Base-by-base conservation (phyloP, 257 asterid genomes). In the Misopates orontium region DNA sequence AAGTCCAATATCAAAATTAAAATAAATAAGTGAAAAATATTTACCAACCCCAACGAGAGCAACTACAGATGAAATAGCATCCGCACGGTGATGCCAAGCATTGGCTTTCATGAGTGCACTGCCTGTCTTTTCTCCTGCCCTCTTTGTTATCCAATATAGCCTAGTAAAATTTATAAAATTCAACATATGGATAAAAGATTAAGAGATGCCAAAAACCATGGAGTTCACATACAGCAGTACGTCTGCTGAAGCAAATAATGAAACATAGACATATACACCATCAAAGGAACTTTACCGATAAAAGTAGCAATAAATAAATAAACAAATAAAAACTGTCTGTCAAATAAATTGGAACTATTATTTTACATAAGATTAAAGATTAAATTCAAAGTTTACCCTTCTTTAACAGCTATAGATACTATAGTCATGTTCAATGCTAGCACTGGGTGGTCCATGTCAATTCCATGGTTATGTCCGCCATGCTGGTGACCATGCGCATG, bases 31-130 rank as follows among this genome's bases (percentile, higher is more conserved):
- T 3, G 66, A 69, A 19, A 71, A 78, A 70, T 84, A 84, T 68
- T 88, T 94, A 94, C 99, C 99, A 94, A 94, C 99, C 85, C 99
- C 99, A 70, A 94, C 62, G 68, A 94, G 97, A 77, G 96, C 95
- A 75, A 94, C 97, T 40, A 88, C 77, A 10, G 99, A 90, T 67
- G 97, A 90, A 80, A 88, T 67, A 78, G 99, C 95, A 86, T 90
- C 99, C 1, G 96, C 88, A 17, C 96, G 97, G 56, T 94, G 97
- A 80, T 94, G 99, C 97, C 97, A 94, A 59, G 99, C 99, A 74
- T 94, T 94, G 63, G 96, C 97, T 85, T 84, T 90, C 96, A 90
- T 88, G 71, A 90, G 95, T 55, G 95, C 96, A 73, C 99, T 94
- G 74, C 96, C 96, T n/a, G 82, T 78, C 80, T 73, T 86, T 73